Base-by-base conservation (phyloP, 345 rosid genomes). In the Hirschfeldia incana region DNA sequence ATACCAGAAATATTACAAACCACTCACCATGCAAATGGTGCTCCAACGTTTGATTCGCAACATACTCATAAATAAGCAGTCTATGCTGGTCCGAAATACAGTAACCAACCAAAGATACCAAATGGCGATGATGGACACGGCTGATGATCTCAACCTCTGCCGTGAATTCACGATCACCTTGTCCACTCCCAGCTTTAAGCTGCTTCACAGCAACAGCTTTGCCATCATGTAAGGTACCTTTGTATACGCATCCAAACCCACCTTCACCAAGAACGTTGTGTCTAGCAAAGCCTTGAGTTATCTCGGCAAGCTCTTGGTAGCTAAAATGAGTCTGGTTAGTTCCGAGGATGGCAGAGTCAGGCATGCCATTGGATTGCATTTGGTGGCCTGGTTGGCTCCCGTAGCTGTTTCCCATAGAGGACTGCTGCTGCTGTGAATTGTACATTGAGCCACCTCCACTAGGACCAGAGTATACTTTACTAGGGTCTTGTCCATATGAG, bases 111-210 rank as follows among this genome's bases (percentile, higher is more conserved):
- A 93, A 77, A 59, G 99, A 92, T 9, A 96, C 99, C 83, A 95
- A 82, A 83, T 91, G 97, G 4, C 94, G 85, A 84, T 95, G 99
- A 78, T 95, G 99, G 79, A 95, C 98, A 5, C 97, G 92, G 37
- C 92, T 91, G 49, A 95, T 95, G 66, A 91, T 95, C 85, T 95
- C 98, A 49, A 94, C 94, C 83, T 94, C 98, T 27, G 97, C 97
- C 74, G 88, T 92, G 59, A 94, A 94, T 53, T 93, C 98, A 58
- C 97, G 85, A 9, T 93, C 99, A 1, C 99, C 99, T 84, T 95
- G 98, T 59, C 98, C 96, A 11, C 99, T 86, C 10, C 97, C 98
- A 1, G 85, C 88, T 86, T 89, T 96, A 74, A 93, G 94, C 82
- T 96, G 97, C 86, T 96, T 96, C 21, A 96, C 92, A 0, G 98